Conservation (phyloP, 2,329 filamentous ascomycete genomes). For the Tolypocladium endophyticum region DNA sequence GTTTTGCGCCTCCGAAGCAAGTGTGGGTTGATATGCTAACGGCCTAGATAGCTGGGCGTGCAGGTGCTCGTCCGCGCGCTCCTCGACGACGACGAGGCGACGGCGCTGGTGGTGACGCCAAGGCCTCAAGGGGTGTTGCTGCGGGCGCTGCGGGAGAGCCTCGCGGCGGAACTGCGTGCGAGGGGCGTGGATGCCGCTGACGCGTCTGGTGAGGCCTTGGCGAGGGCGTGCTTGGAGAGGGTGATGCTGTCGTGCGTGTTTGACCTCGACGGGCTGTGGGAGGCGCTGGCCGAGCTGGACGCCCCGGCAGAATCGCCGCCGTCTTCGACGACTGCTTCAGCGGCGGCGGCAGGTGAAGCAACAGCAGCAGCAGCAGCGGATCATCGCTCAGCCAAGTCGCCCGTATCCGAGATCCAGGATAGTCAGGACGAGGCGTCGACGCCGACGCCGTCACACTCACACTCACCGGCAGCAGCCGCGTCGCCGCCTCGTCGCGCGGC, state of each 20-base stretch:
- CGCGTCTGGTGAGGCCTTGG: constrained; percentile 7
- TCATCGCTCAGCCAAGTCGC: not conserved
- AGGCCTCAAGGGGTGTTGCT: constrained; percentile 29
- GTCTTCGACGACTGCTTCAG: not conserved
- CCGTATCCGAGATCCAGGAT: constrained; percentile 18
- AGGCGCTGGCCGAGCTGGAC: constrained; percentile 43
- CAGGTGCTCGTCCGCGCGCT: constrained; percentile 35
- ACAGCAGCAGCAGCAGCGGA: not conserved
- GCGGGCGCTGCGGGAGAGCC: constrained; percentile 27
- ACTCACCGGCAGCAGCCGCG: not conserved
- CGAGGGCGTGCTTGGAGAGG: constrained; percentile 31
- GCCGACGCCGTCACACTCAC: too few relatives aligned
- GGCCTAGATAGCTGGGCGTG: constrained; percentile 28
- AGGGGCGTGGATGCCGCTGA: constrained; percentile 7
- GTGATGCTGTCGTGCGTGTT: constrained; percentile 48
- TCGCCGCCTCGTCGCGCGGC: not conserved
- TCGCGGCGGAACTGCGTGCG: constrained; percentile 24
- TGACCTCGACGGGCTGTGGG: constrained; percentile 46
- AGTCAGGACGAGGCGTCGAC: constrained; percentile 20
- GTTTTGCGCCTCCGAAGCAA: not conserved
- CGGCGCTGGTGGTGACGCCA: constrained; percentile 38
- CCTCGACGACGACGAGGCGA: constrained; percentile 12
- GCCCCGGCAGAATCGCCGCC: constrained; percentile 6
- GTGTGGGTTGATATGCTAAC: constrained; percentile 4
- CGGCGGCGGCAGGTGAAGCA: not conserved